Evolutionary conservation across 257 asterid genomes (phyloP).

Genomic region (Penstemon eatonii): DNA sequence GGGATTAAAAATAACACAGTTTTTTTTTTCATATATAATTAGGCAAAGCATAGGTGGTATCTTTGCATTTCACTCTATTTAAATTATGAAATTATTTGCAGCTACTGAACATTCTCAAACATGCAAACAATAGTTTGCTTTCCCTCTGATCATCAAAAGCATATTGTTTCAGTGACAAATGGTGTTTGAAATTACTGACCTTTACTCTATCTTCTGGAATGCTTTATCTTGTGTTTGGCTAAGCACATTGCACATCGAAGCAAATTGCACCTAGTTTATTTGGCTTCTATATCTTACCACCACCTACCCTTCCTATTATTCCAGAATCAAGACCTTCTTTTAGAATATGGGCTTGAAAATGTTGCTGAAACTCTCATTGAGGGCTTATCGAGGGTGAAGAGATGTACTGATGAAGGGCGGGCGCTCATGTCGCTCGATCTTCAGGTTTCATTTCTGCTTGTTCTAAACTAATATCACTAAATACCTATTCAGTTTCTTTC

Average conservation of each 20-base stretch:
- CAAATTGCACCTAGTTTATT: constrained; percentile 1
- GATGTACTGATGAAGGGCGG: constrained; percentile 97
- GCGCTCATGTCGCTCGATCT: constrained; percentile 99
- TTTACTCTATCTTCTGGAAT: neutral
- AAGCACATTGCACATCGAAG: neutral
- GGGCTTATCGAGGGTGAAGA: constrained; percentile 91
- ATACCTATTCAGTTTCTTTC: constrained; percentile 3
- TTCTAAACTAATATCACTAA: constrained; percentile 7
- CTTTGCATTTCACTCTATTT: neutral
- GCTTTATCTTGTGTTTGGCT: neutral
- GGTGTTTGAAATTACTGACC: neutral
- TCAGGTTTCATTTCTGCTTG: constrained; percentile 58
- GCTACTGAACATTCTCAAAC: neutral
- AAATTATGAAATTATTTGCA: constrained; percentile 10
- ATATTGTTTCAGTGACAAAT: neutral
- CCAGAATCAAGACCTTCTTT: constrained; percentile 85
- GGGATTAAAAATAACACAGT: no score
- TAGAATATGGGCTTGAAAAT: constrained; percentile 87
- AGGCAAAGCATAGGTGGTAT: no score
- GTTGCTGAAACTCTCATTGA: constrained; percentile 88
- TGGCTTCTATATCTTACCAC: constrained; percentile 21
- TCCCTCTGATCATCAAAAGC: neutral
- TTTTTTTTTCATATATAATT: no score
- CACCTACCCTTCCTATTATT: constrained; percentile 23
- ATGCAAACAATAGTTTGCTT: neutral